Base-by-base conservation (phyloP, 2,329 filamentous ascomycete species). In the Fusarium hostae region DNA sequence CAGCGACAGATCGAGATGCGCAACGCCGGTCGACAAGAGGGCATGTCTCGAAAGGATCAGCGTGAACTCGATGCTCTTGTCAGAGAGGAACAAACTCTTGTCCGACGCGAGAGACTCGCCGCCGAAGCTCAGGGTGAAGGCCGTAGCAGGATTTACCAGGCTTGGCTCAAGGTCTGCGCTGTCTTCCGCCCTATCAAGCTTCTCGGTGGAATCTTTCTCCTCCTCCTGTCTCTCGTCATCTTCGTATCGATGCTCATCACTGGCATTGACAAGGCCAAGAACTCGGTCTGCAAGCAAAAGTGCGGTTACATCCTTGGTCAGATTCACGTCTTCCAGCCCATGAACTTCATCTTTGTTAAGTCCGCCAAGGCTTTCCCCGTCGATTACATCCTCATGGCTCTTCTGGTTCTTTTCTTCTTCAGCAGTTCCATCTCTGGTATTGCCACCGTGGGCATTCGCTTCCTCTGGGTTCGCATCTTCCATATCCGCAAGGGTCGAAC, bases 161-260 rank as follows among this genome's bases (percentile, higher is more conserved):
- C 86, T 20, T 98, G 94, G 93, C 88, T 92, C 75, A 97, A 94
- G 82, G 80, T 92, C 18, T 93, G 93, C 78, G 92, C 93, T 20
- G 82, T 97, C 40, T 92, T 98, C 81, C 89, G 95, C 11, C 96
- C 96, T 2, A 84, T 99, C 75, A 97, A 97, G 84, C 89, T 98
- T 44, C 81, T 98, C 18, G 92, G 94, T 3, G 96, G 96, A 18
- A 85, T 98, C 52, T 74, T 97, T 1, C 84, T 98, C 5, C 86
- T 98, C 35, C 73, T 94, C 3, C 79, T 97, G 26, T 87, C 93
- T 1, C 81, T 97, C 18, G 74, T 97, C 44, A 87, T 97, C 73
- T 97, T 94, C 88, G 88, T 92, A 12, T 97, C 94, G 16, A 98
- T 99, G 94, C 88, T 98, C 74, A 92, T 98, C 79, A 98, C 95